These are phyloP conservation scores for Podospora sp. DNA, from an alignment of 495 filamentous ascomycete species.

Conservation along the genomic window DNA sequence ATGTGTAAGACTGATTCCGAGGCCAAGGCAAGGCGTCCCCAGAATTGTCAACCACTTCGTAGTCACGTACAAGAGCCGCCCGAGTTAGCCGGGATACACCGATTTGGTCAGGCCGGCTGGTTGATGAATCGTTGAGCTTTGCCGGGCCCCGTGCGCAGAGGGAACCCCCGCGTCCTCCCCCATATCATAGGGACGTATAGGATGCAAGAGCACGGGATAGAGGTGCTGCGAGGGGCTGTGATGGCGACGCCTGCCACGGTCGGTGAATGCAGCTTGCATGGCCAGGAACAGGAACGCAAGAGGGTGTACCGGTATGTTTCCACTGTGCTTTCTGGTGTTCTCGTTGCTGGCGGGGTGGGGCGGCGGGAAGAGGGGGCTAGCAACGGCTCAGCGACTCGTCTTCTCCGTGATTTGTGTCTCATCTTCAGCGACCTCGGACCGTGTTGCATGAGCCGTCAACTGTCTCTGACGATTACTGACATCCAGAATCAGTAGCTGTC, in stretches of 20 bases:
- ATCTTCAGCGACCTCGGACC: neutral
- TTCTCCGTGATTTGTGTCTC: neutral
- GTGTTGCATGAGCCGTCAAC: neutral
- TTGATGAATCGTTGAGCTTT: neutral
- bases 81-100: constrained; percentile 19
- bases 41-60: neutral
- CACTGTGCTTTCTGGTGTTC: neutral
- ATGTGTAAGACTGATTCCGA: neutral
- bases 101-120: constrained; percentile 17
- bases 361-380: neutral
- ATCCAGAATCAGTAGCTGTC: neutral
- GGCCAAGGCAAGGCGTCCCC: neutral
- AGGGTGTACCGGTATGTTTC: neutral
- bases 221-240: neutral
- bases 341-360: neutral
- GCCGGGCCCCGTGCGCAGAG: neutral
- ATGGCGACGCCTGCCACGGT: neutral
- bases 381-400: neutral
- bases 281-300: constrained; percentile 15
- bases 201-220: neutral
- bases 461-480: neutral
- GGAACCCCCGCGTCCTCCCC: neutral
- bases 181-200: neutral
- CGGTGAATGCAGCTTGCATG: constrained; percentile 9
- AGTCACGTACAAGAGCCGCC: neutral